Base-by-base conservation (phyloP, 2,329 filamentous ascomycete species). In the Drechmeria coniospora region DNA sequence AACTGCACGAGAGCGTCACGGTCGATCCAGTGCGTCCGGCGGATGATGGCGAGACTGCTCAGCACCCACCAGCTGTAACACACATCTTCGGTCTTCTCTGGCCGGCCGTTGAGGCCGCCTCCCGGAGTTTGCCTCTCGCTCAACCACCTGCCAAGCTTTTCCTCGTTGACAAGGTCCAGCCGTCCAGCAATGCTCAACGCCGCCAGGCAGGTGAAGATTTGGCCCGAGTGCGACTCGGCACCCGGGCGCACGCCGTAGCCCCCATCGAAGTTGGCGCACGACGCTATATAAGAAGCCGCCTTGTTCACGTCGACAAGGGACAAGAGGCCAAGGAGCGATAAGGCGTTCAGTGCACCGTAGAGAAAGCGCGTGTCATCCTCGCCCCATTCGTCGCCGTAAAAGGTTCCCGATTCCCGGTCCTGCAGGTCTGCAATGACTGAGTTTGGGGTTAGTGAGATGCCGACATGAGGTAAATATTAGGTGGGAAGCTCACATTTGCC, bases 61-160 rank as follows among this genome's bases (percentile, higher is more conserved):
- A 87, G 60, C 24, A 95, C 90, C 90, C 90, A 98, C 90, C 90
- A 98, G 50, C 83, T 93, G 57, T 98, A 98, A 58, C 90, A 98
- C 10, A 93, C 87, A 50, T 98, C 90, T 49, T 93, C 87, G 36
- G 80, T 59, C 61, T 98, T 98, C 57, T 95, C 90, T 1, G 90
- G 90, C 26, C 90, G 69, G 3, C 90, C 90, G 49, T 98, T 98
- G 27, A 98, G 59, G 0, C 90, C 90, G 17, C 90, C 90, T 26
- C 76, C 77, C 8, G 81, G 69, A 16, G 92, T 63, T 50, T 98
- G 90, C 36, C 90, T 70, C 55, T 98, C 90, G 51, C 84, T 92
- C 29, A 98, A 63, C 90, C 90, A 98, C 26, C 74, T 71, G 12
- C 76, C 86, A 4, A 95, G 61, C 41, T 78, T 79, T 47, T 93